Percentiles rank a stretch among this genome's conserved stretches.
Conservation (phyloP, 208 protist genomes). For the Porcisia deanei region DNA sequence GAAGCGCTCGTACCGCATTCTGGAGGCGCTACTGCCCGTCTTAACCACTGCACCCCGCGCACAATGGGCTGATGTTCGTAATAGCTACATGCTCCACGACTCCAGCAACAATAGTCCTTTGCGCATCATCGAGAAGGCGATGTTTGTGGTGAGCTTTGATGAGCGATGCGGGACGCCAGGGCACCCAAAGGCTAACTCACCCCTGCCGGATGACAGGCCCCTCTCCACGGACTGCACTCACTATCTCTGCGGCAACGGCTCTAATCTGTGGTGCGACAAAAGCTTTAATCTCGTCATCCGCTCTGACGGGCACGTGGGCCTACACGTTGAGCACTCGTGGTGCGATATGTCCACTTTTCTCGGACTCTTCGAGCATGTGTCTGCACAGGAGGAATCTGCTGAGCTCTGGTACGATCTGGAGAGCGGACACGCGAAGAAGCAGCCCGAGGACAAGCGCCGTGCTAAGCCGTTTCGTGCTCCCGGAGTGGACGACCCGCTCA, state of each 20-base stretch:
- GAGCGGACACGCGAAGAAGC: slow-evolving; percentile 45
- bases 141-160: slow-evolving; percentile 81
- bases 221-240: slow-evolving; percentile 37
- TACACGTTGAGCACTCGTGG: slow-evolving; percentile 87
- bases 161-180: slow-evolving; percentile 36
- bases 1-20: slow-evolving; percentile 44
- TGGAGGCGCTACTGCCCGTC: slow-evolving; percentile 62
- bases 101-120: slow-evolving; percentile 67
- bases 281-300: slow-evolving; percentile 76
- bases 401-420: slow-evolving; percentile 46
- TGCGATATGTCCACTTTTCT: slow-evolving; percentile 66
- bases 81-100: slow-evolving; percentile 66
- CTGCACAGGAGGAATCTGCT: slow-evolving; percentile 49
- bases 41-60: slow-evolving; percentile 69
- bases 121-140: slow-evolving; percentile 68
- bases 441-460: slow-evolving; percentile 35
- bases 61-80: slow-evolving; percentile 76
- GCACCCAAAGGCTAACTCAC: slow-evolving; percentile 7
- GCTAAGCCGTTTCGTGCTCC: slow-evolving; percentile 18
- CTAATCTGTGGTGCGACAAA: slow-evolving; percentile 83
- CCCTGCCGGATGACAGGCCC: slow-evolving; percentile 21
- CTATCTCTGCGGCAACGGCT: slow-evolving; percentile 72
- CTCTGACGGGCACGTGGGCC: slow-evolving; percentile 52
- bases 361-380: slow-evolving; percentile 55
- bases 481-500: slow-evolving; percentile 23